Evolutionary conservation across 495 filamentous ascomycete species (phyloP), one percentile per base, ranked within the genome.

Genomic region (Penicillium bovifimosum): DNA sequence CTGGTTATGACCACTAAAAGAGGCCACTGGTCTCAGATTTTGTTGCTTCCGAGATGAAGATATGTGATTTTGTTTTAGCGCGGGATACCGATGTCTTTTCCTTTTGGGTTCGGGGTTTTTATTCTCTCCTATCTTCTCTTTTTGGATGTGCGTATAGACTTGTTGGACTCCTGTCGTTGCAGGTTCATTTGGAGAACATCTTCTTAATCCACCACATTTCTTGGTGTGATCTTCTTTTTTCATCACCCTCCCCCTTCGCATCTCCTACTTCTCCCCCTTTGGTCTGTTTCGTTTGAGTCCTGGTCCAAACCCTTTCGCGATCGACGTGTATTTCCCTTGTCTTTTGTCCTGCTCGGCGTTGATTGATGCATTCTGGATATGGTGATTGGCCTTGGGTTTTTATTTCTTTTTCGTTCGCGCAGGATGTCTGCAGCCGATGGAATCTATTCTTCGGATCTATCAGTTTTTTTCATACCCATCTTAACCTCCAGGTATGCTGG

Each of bases 1-100:
- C 82, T 24, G 83, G 83, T 29, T 86, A 85, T 56, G 81, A 85
- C 50, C 78, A 82, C 59, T 83, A 65, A 67, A 60, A 42, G 53
- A 58, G 52, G 59, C 43, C 51, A 41, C 34, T 58, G 52, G 59
- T 61, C 62, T 60, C 40, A 38, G 38, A 50, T 52, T 52, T 50
- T 52, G 55, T 56, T 49, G 48, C 47, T 63, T 56, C 62, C 59
- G 63, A 63, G 55, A 75, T 72, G 72, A 74, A 72, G 67, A 73
- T 65, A 74, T 70, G 69, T 67, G 55, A 61, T 61, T 63, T 63
- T 62, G 34, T 50, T 41, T 64, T 65, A 71, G 71, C 66, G 68
- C 60, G 63, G 62, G 62, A 59, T 47, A 52, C 57, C 58, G 61
- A 58, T 64, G 59, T 57, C 58, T 57, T 60, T 55, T 68, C 51